Base-by-base conservation (phyloP, 2,329 filamentous ascomycete species). In the Elsinoe ampelina region DNA sequence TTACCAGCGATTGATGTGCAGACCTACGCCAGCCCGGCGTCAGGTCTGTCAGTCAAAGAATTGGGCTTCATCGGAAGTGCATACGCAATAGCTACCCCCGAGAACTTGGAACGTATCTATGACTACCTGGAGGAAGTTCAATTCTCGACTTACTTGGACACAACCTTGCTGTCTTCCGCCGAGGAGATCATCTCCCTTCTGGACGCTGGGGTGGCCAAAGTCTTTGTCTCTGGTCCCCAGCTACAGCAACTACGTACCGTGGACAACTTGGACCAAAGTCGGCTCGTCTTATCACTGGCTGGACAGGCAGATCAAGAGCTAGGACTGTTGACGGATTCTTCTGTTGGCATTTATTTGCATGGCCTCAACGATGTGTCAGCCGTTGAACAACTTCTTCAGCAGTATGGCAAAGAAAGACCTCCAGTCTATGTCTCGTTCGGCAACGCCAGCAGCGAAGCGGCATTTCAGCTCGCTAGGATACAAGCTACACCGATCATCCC, bases 121-220 rank as follows among this genome's bases (percentile, higher is more conserved):
- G 39, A 65, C 20, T 80, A 85, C 65, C 72, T 86, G 41, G 76
- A 77, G 56, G 70, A 77, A 54, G 79, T 82, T 41, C 70, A 72
- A 7, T 78, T 81, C 55, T 70, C 77, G 62, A 80, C 87, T 61
- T 90, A 87, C 69, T 80, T 95, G 62, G 89, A 95, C 65, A 89
- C 84, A 52, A 85, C 87, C 3, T 73, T 74, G 19, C 77, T 97
- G 38, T 71, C 80, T 32, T 83, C 83, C 10, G 75, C 77, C 57
- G 85, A 90, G 62, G 86, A 95, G 61, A 77, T 97, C 35, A 74
- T 92, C 55, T 80, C 86, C 47, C 78, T 97, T 35, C 82, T 98
- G 57, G 88, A 98, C 69, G 81, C 84, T 61, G 93, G 93, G 59
- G 89, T 90, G 5, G 81, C 84, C 54, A 93, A 86, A 68, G 85